Conservation (phyloP, 208 protist species). For the Tritrichomonas foetus region DNA sequence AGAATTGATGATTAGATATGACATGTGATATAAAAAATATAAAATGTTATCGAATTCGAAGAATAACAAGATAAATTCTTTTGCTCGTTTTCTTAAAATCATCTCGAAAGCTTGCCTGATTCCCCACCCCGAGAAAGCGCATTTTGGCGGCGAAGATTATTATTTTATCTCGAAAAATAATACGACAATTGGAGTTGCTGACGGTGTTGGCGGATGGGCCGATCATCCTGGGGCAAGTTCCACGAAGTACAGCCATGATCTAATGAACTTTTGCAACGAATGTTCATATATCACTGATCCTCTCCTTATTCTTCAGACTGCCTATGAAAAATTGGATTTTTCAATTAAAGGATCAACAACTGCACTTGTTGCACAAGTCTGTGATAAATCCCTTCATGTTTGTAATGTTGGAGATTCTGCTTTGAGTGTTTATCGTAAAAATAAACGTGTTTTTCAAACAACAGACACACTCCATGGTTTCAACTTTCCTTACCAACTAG, state of each 20-base stretch:
- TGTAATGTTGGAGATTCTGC: constrained; percentile 25
- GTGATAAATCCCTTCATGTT: not conserved
- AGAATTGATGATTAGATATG: too few species aligned
- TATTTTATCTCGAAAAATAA: constrained; percentile 4
- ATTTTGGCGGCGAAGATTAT: not conserved
- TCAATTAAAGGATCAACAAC: not conserved
- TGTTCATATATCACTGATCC: not conserved
- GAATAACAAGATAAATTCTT: too few species aligned
- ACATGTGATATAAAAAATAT: too few species aligned
- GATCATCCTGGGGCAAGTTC: not conserved
- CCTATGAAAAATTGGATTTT: not conserved
- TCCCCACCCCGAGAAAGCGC: not conserved
- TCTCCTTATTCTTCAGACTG: not conserved
- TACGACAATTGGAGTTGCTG: not conserved
- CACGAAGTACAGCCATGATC: not conserved
- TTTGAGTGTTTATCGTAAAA: not conserved
- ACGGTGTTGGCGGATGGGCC: constrained; percentile 22
- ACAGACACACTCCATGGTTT: not conserved
- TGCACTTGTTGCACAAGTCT: not conserved
- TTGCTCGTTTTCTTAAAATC: too few species aligned
- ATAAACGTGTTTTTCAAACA: not conserved
- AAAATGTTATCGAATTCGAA: too few species aligned
- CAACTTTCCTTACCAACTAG: not conserved
- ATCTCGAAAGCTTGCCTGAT: not conserved
- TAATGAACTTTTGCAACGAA: constrained; percentile 14